These are phyloP conservation scores for Solanum virginianum DNA, from an alignment of 257 asterid species.

Conservation along the genomic window DNA sequence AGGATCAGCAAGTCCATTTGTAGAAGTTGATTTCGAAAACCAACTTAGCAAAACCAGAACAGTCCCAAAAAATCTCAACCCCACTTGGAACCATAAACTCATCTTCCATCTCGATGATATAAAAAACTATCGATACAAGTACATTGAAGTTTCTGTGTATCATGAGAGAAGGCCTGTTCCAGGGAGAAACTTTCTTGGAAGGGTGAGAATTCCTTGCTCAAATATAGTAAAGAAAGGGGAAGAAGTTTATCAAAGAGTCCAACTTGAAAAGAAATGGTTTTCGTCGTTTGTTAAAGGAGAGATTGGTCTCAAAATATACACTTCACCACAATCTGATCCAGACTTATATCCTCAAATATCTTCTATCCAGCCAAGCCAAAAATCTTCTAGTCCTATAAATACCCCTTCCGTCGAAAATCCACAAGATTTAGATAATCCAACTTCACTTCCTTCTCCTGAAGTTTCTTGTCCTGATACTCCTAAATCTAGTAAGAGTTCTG, in stretches of 20 bases:
- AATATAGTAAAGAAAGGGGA: conserved; percentile 51
- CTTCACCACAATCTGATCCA: conserved; percentile 22
- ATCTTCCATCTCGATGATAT: conserved; percentile 29
- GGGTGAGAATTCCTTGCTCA: conserved; percentile 50
- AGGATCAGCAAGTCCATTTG: conserved; percentile 65
- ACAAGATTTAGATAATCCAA: not conserved
- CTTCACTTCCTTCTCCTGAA: conserved; percentile 7
- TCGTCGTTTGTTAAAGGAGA: conserved; percentile 42
- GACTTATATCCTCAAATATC: not conserved
- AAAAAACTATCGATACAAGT: conserved; percentile 16
- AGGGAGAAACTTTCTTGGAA: conserved; percentile 51
- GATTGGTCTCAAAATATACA: conserved; percentile 53
- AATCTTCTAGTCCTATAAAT: conserved; percentile 7
- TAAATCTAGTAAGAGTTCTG: not conserved
- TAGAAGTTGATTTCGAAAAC: conserved; percentile 60
- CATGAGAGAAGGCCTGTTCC: conserved; percentile 40
- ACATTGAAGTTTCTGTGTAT: conserved; percentile 42
- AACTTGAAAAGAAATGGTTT: conserved; percentile 39
- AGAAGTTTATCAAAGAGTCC: conserved; percentile 54
- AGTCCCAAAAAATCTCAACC: conserved; percentile 56
- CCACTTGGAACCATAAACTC: conserved; percentile 57
- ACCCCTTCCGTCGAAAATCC: conserved; percentile 4
- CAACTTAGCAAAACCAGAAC: conserved; percentile 51
- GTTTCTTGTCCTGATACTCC: conserved; percentile 3
- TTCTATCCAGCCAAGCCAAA: not conserved